Evolutionary conservation across 139 green algal species (phyloP), one percentile per base, ranked within the genome.

Genomic region (Chara braunii): DNA sequence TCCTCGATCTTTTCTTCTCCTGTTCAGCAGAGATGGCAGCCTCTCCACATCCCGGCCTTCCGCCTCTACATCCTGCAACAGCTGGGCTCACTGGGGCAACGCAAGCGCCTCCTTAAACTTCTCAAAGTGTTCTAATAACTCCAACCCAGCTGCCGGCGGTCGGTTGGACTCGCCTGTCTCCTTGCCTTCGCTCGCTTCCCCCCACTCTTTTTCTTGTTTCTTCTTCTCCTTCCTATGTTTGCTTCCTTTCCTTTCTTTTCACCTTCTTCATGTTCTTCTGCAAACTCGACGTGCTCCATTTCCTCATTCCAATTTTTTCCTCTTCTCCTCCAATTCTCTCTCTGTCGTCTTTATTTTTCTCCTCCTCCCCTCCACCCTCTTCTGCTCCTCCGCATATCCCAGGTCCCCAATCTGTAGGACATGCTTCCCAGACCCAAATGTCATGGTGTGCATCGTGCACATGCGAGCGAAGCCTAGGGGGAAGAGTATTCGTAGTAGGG

Each of bases 271-370:
- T 55, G 8, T 30, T 5, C 33, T 7, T 55, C 35, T 55, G 26
- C n/a, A 18, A 26, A 37, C n/a, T n/a, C 55, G 4, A 14, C 29
- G 26, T 26, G 40, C 32, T 26, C 18, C 55, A 14, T 28, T 9
- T 58, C 55, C 6, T 18, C 14, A 58, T 62, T 26, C 55, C 51
- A 18, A 37, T 57, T 43, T 65, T 43, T 29, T 14, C 56, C 8
- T 31, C 56, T 3, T 14, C 56, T 23, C 14, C 18, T 43, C 14
- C 43, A n/a, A 28, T 43, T 35, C 12, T 43, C 56, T 65, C 3
- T 42, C 43, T 18, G 42, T 61, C 56, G 22, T 61, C 43, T 30
- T 61, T 43, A 22, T 57, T 40, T 3, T 28, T 56, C 37, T 62
- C n/a, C 56, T 28, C 23, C 56, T 31, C 56, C 4, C 37, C 18